Conservation (phyloP, 768 basidiomycete species). For the Phallus indusiatus region DNA sequence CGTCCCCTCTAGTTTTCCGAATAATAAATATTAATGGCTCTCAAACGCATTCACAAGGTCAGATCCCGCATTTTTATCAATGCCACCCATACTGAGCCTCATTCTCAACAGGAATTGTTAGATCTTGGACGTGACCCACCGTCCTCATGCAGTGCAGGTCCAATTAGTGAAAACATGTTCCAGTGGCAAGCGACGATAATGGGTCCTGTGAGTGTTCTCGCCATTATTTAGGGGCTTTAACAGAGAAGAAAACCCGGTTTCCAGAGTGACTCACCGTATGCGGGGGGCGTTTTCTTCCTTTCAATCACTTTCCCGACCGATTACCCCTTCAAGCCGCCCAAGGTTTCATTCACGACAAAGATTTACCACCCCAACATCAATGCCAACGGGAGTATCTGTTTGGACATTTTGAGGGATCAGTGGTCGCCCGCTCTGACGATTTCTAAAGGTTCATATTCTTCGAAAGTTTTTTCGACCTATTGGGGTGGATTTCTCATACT, state of each 20-base stretch:
- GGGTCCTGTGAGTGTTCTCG: conserved; percentile 71
- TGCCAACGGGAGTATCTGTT: conserved; percentile 96
- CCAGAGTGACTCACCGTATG: conserved; percentile 94
- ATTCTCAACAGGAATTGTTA: conserved; percentile 75
- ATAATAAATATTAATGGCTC: conserved; percentile 54
- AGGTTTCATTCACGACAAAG: conserved; percentile 99
- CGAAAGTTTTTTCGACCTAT: not conserved
- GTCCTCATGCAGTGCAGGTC: conserved; percentile 98
- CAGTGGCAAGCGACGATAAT: conserved; percentile 99
- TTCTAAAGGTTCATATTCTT: conserved; percentile 73
- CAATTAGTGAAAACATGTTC: conserved; percentile 96
- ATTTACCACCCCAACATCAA: conserved; percentile 99
- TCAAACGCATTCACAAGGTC: conserved; percentile 99
- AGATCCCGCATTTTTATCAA: conserved; percentile 14
- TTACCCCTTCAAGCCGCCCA: conserved; percentile 99
- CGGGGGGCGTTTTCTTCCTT: conserved; percentile 98
- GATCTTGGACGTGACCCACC: conserved; percentile 99
- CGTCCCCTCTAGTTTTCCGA: not conserved
- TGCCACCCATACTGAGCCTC: not conserved
- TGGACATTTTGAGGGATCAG: conserved; percentile 97
- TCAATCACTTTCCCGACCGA: conserved; percentile 91
- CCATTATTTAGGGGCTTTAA: not conserved
- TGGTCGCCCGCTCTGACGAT: conserved; percentile 99
- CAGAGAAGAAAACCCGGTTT: conserved; percentile 7
- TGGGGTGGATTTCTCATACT: not conserved